Base-by-base conservation (phyloP, 2,329 filamentous ascomycete species). In the Thyridium curvatum region DNA sequence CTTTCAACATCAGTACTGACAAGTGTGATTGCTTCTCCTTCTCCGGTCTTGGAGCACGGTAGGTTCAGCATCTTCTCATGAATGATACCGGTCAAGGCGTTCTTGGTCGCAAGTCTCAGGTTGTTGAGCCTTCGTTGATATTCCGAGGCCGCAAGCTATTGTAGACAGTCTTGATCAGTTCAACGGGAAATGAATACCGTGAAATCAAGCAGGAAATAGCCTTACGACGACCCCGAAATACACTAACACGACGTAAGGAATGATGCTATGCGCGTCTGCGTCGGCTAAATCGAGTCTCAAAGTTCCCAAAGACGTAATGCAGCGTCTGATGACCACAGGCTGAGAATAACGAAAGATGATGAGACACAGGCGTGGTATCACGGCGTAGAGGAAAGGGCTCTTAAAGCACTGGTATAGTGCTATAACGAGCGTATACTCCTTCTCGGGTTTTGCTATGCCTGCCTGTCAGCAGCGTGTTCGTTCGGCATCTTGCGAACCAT, bases 261-360 rank as follows among this genome's bases (percentile, higher is more conserved):
- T n/a, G n/a, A n/a, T n/a, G n/a, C n/a, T n/a, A n/a, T n/a, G n/a
- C n/a, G n/a, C n/a, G n/a, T n/a, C n/a, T n/a, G n/a, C n/a, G n/a
- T n/a, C n/a, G n/a, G n/a, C n/a, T 13, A 67, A 13, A 68, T 45
- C 42, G 50, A 56, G 31, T 51, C 52, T 26, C 10, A 10, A 6
- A 26, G 6, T 26, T 26, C 6, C 10, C 21, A 26, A 26, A 6
- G 21, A 67, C 32, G 43, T 44, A 35, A 69, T 67, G 0, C 58
- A 48, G 4, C 51, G 39, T 15, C 56, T 56, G 29, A 69, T 68
- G 3, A 70, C 47, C 2, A 61, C 34, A 4, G 65, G 60, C 41
- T 69, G 66, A 0, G 58, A 53, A 35, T 63, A 69, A 4, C 59
- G 56, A 40, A 68, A 69, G 2, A 52, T 8, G 12, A 64, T 58